Base-by-base conservation (phyloP, 345 rosid genomes). In the Acer saccharum region DNA sequence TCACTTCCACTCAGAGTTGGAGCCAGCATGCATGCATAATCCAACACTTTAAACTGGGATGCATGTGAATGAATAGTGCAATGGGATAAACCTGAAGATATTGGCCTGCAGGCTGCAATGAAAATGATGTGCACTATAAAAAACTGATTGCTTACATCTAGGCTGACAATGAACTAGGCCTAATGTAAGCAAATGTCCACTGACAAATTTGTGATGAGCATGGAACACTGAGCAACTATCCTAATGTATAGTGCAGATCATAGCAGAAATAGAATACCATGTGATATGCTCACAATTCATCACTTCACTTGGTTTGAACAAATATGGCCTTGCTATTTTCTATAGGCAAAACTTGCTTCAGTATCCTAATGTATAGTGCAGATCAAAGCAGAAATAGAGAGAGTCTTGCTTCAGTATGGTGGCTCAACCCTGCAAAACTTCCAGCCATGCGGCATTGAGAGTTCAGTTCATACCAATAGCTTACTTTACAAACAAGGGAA, bases 61-160 rank as follows among this genome's bases (percentile, higher is more conserved):
- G 65, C 80, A 75, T 64, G 81, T 78, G 85, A 55, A 25, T 41
- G 61, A 10, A 78, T 52, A 65, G 78, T 72, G 78, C 82, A 68
- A 77, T 64, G 54, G 79, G 23, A 68, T 41, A 57, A 48, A 2
- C 25, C 7, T n/a, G 18, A 55, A 5, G 68, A 60, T n/a, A 67
- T 39, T 48, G 71, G 68, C 83, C 54, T 52, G 69, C 74, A 58
- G 68, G 81, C 52, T 52, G 69, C 75, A 58, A 32, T 63, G 79
- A 62, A 23, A 73, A 52, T 7, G 65, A 66, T n/a, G 32, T 35
- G 72, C 54, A 66, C 52, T 20, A 54, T 21, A 54, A 35, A 17
- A 35, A 17, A 7, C 20, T 32, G 3, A 20, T 66, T 65, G 44
- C 50, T 75, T 11, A 0, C 54, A 27, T 41, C 76, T 60, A 54